A percentile compares a stretch with the other conserved stretches of the same genome.
These are phyloP conservation scores for Suhomyces terraborum DNA, from an alignment of 1,139 yeast species.

Conservation along the genomic window DNA sequence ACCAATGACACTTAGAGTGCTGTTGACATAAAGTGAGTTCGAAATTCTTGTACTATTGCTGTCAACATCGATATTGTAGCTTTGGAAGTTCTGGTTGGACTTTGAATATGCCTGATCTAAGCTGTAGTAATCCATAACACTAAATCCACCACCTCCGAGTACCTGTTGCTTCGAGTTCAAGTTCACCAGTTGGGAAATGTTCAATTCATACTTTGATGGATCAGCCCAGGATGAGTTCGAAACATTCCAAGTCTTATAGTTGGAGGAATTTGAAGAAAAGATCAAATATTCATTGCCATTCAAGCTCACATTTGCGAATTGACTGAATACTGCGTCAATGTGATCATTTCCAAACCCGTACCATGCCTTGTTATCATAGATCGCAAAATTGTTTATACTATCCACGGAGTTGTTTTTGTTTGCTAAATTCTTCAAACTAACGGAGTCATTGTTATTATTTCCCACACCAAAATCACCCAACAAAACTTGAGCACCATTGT, in stretches of 20 bases:
- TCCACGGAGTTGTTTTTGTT: constrained; percentile 30
- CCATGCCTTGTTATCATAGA: constrained; percentile 30
- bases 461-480: constrained; percentile 38
- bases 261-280: constrained; percentile 28
- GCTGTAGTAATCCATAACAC: constrained; percentile 36
- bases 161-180: constrained; percentile 32
- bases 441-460: constrained; percentile 22
- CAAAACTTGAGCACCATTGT: constrained; percentile 27
- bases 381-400: constrained; percentile 39
- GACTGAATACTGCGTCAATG: constrained; percentile 26
- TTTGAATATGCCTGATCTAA: constrained; percentile 35
- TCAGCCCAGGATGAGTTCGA: constrained; percentile 35
- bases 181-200: constrained; percentile 37
- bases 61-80: constrained; percentile 25
- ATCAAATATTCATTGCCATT: constrained; percentile 40
- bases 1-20: constrained; percentile 54
- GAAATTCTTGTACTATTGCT: constrained; percentile 41
- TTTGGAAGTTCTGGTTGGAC: constrained; percentile 24
- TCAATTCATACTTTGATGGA: constrained; percentile 35
- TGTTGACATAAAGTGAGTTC: constrained; percentile 47
- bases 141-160: constrained; percentile 44
- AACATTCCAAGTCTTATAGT: constrained; percentile 42
- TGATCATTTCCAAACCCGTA: constrained; percentile 44
- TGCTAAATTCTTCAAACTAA: constrained; percentile 32
- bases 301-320: constrained; percentile 39